Evolutionary conservation across 306 rosid genomes (phyloP).

Genomic region (Betula pendula): DNA sequence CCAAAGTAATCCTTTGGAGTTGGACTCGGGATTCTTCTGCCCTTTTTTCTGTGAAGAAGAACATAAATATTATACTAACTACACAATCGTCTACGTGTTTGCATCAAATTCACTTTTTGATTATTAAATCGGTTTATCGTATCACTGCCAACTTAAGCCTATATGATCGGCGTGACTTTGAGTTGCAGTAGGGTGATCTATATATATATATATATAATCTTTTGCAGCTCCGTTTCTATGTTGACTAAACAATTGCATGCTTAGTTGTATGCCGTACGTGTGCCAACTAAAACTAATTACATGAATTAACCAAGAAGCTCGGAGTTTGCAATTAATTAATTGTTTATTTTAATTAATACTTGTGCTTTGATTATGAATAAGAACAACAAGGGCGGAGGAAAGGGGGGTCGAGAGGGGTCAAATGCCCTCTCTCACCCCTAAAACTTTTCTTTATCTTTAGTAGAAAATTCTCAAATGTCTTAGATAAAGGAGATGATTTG

Average conservation of each 20-base stretch:
- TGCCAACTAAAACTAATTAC: neutral
- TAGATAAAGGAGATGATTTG: neutral
- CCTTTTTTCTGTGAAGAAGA: neutral
- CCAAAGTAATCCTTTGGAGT: conserved; percentile 17
- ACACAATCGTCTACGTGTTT: no score
- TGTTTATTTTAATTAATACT: neutral
- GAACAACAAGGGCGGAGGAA: no score
- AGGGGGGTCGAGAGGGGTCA: no score
- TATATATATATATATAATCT: no score
- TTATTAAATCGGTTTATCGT: neutral
- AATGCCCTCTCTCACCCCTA: no score
- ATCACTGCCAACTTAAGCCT: conserved; percentile 1
- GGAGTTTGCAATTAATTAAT: neutral
- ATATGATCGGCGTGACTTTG: neutral
- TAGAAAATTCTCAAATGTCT: no score
- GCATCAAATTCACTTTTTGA: neutral
- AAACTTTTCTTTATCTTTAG: no score
- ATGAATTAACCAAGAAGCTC: neutral
- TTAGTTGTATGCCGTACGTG: neutral
- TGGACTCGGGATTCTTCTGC: conserved; percentile 6
- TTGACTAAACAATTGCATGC: neutral
- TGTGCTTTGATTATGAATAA: neutral
- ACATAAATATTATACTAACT: no score
- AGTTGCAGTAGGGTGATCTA: neutral
- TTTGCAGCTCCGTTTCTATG: neutral